A percentile compares a stretch with the other conserved stretches of the same genome.
Conservation (phyloP, 495 filamentous ascomycete genomes). For the Penicillium chermesinum region DNA sequence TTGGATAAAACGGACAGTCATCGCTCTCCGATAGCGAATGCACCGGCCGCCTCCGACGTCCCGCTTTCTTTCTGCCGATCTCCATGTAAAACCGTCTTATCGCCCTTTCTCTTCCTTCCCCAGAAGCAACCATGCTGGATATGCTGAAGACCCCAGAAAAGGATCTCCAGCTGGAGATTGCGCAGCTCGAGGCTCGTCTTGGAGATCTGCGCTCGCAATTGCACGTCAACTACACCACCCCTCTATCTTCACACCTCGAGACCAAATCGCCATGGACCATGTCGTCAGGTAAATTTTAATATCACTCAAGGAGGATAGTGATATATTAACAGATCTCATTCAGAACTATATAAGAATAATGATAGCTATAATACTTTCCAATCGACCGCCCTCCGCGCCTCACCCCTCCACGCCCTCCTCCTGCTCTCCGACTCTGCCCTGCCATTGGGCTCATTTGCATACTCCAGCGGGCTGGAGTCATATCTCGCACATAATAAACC, state of each 20-base stretch:
- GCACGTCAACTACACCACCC: slow-evolving; percentile 12
- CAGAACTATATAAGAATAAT: not conserved
- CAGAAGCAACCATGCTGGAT: slow-evolving; percentile 13
- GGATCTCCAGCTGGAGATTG: slow-evolving; percentile 16
- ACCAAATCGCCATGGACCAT: slow-evolving; percentile 14
- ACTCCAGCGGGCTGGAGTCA: slow-evolving; percentile 89
- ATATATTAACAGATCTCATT: not conserved
- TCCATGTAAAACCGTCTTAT: not conserved
- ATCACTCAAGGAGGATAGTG: no score
- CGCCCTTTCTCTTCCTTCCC: slow-evolving; percentile 4
- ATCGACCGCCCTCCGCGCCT: slow-evolving; percentile 7
- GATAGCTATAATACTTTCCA: slow-evolving; percentile 10
- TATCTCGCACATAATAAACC: slow-evolving; percentile 75
- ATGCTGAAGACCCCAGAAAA: slow-evolving; percentile 3
- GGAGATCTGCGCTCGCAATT: slow-evolving; percentile 21
- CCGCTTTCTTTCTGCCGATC: slow-evolving; percentile 5
- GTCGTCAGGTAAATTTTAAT: slow-evolving; percentile 6
- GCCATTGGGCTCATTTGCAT: slow-evolving; percentile 93
- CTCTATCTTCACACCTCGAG: slow-evolving; percentile 21
- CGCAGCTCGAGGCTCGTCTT: slow-evolving; percentile 22
- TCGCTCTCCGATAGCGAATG: slow-evolving; percentile 18
- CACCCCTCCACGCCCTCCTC: slow-evolving; percentile 68
- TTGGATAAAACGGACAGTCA: slow-evolving; percentile 8
- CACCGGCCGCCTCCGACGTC: slow-evolving; percentile 17
- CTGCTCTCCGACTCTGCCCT: slow-evolving; percentile 94